These are phyloP conservation scores for Lasiodiplodia citricola DNA, from an alignment of 2,329 filamentous ascomycete species.

Conservation along the genomic window DNA sequence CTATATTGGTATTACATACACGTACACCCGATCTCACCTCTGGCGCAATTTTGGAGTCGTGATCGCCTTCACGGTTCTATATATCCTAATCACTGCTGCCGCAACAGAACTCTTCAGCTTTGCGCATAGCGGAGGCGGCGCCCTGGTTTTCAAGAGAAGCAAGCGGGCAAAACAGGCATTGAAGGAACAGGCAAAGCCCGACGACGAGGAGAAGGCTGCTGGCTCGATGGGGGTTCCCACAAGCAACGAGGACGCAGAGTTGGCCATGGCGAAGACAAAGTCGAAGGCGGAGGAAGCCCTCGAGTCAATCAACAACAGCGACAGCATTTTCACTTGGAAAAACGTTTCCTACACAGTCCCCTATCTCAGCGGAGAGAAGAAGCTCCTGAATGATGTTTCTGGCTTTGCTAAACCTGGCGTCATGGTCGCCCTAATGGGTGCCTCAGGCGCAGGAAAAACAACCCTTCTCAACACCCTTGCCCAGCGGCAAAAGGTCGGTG, in stretches of 20 bases:
- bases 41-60: conserved; percentile 80
- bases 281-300: conserved; percentile 39
- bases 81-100: conserved; percentile 72
- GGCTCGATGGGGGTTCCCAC: conserved; percentile 37
- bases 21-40: conserved; percentile 62
- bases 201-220: conserved; percentile 64
- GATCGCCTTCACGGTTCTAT: conserved; percentile 75
- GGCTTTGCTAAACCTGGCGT: conserved; percentile 73
- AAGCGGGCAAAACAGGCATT: conserved; percentile 62
- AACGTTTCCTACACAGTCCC: conserved; percentile 71
- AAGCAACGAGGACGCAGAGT: conserved; percentile 31
- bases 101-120: conserved; percentile 73
- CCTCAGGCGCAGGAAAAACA: conserved; percentile 74
- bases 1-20: conserved; percentile 62
- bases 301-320: conserved; percentile 44
- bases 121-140: conserved; percentile 66
- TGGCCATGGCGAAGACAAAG: conserved; percentile 31
- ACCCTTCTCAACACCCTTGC: conserved; percentile 83
- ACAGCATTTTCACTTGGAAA: conserved; percentile 46
- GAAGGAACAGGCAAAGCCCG: conserved; percentile 48
- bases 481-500: conserved; percentile 60
- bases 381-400: conserved; percentile 67
- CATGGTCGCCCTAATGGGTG: conserved; percentile 81
- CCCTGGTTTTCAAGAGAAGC: conserved; percentile 73
- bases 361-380: conserved; percentile 66